Base-by-base conservation (phyloP, 345 rosid genomes). In the Toxicodendron radicans region DNA sequence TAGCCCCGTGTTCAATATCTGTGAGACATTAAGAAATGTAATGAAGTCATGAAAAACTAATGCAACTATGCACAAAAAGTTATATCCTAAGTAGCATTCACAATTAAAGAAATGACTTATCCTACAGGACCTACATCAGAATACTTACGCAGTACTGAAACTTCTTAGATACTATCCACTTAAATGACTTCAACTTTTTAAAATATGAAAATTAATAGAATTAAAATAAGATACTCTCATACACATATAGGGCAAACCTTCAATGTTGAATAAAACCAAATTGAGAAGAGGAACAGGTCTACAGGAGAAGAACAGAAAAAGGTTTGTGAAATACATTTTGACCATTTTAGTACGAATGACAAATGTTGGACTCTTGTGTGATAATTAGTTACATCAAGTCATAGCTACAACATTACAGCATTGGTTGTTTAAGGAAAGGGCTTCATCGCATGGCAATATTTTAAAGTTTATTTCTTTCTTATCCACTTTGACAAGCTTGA, bases 391-490 rank as follows among this genome's bases (percentile, higher is more conserved):
- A 27, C 21, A 67, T 24, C 41, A 27, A 17, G 32, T 7, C 18
- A 68, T 32, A 20, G 61, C 24, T 68, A n/a, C 12, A 17, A 0
- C 58, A 52, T 24, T 33, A 16, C 27, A 33, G 35, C 18, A 33
- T 18, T 11, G 2, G 61, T 21, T 68, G 61, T 38, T 68, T 30
- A 53, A 35, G 46, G 48, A 23, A 67, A 49, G 45, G 7, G 17
- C 21, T 52, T 33, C 24, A 7, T 51, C 58, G 30, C 18, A 1
- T 51, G 24, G 58, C 58, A 67, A 67, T 23, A 51, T 51, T 49
- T 17, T 27, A 51, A 67, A 41, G 52, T 56, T 56, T 35, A 70
- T 56, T 56, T 68, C 63, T 69, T 66, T 16, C 57, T 48, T 21
- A n/a, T 21, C 48, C 23, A n/a, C 21, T 53, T 54, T 20, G 62